Percentiles rank a stretch among this genome's conserved stretches.
phyloP scores from a whole-genome alignment of 805 yeast genomes.

The Cephaloascus fragrans region DNA sequence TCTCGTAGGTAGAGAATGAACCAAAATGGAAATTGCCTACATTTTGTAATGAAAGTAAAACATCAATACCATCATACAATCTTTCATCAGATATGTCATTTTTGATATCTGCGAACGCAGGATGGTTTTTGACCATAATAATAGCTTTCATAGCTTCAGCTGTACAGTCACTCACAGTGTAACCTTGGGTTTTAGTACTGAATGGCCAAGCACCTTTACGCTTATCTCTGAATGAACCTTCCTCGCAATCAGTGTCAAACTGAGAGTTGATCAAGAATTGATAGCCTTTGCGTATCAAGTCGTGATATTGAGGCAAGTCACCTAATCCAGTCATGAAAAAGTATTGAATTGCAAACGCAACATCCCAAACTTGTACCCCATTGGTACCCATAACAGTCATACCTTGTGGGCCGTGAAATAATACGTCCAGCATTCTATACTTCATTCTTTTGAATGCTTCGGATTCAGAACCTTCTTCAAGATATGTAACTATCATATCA shows the following conservation, averaged over 20 bases:
- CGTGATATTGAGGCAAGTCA: constrained; percentile 53
- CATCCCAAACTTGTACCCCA: constrained; percentile 97
- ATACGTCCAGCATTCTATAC: constrained; percentile 59
- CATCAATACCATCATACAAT: constrained; percentile 65
- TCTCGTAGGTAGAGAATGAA: constrained; percentile 87
- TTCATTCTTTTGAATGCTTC: constrained; percentile 43
- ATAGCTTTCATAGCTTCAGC: constrained; percentile 94
- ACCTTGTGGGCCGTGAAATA: constrained; percentile 85
- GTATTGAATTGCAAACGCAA: constrained; percentile 83
- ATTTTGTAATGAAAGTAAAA: constrained; percentile 70
- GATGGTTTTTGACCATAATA: constrained; percentile 74
- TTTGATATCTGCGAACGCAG: constrained; percentile 35
- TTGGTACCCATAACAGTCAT: constrained; percentile 94
- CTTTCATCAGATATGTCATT: constrained; percentile 44
- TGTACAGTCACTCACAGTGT: constrained; percentile 93
- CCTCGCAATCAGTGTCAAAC: constrained; percentile 68
- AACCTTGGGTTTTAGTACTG: constrained; percentile 92
- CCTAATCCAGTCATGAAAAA: constrained; percentile 73
- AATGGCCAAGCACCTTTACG: constrained; percentile 94
- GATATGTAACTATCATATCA: constrained; percentile 59
- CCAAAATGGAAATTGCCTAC: constrained; percentile 73
- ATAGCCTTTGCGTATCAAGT: constrained; percentile 55
- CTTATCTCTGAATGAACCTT: constrained; percentile 73
- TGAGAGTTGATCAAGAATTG: constrained; percentile 74
- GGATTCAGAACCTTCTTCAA: constrained; percentile 65